Evolutionary conservation across 331 rosid species (phyloP), one percentile per base, ranked within the genome.

Genomic region (Quercus lobata): DNA sequence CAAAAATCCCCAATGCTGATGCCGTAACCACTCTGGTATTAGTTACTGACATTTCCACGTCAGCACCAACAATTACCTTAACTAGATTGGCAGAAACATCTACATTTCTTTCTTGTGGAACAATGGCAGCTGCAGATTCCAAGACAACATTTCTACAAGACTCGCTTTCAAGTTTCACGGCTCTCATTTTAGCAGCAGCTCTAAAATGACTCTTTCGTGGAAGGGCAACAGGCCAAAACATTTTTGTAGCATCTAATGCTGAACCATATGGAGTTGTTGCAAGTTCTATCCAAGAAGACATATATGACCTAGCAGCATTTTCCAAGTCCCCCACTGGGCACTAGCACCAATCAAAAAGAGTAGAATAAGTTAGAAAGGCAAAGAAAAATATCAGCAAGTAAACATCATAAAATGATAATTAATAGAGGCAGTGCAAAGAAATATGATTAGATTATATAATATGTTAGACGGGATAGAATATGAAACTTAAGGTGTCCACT

Each of bases 111-210:
- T 93, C 97, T 24, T 71, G 91, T 41, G 83, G 87, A 87, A 82
- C 75, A 82, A 83, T 61, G 78, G 73, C 93, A 75, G 79, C 87
- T 1, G 73, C 80, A 79, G 91, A 82, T 78, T 84, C 97, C 83
- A 87, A 68, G 71, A 89, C 88, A 66, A 86, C 25, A 76, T 82
- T 89, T 69, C 89, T 81, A 70, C 79, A 86, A 65, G 72, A 83
- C 77, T 95, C 99, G 81, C 87, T 87, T 90, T 91, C 99, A 57
- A 82, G 87, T 80, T 86, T 93, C 75, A 74, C 97, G 60, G 98
- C 98, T 88, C 98, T 95, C 96, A 93, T 93, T 90, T 95, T 95
- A 76, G 99, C 99, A 35, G 99, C 99, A 16, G 99, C 99, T 88
- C 91, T 95, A 80, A 86, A 81, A 83, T 93, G 99, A 84, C 98